Evolutionary conservation across 164 flowering plant genomes (phyloP).

Genomic region (Nelumbo lutea): DNA sequence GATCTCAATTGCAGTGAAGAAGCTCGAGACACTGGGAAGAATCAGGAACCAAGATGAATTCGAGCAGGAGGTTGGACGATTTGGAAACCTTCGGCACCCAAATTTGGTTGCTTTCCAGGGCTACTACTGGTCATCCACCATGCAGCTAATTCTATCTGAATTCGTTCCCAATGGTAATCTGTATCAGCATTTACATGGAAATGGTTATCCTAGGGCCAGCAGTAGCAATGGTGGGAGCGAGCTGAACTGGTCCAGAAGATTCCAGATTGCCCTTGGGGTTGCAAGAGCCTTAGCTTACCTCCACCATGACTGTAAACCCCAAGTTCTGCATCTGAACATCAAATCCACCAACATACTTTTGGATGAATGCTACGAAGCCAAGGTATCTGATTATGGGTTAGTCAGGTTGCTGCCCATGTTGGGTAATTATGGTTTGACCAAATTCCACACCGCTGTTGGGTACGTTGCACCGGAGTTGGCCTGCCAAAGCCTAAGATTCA

Average conservation of each 20-base stretch:
- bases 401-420: conserved; percentile 68
- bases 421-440: conserved; percentile 56
- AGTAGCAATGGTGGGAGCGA: conserved; percentile 42
- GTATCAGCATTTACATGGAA: conserved; percentile 65
- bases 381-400: conserved; percentile 86
- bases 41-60: conserved; percentile 94
- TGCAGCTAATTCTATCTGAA: conserved; percentile 81
- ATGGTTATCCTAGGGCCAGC: conserved; percentile 53
- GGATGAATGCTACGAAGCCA: conserved; percentile 60
- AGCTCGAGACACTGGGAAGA: conserved; percentile 85
- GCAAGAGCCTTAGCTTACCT: conserved; percentile 89
- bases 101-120: conserved; percentile 84
- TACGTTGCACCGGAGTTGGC: conserved; percentile 90
- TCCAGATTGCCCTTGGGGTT: conserved; percentile 78
- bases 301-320: conserved; percentile 92
- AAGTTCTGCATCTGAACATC: conserved; percentile 79
- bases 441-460: conserved; percentile 69
- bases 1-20: conserved; percentile 85
- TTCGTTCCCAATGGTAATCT: conserved; percentile 76
- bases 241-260: conserved; percentile 76
- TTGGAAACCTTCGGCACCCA: conserved; percentile 68
- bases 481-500: conserved; percentile 47
- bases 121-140: conserved; percentile 86
- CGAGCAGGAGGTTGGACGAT: conserved; percentile 74
- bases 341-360: conserved; percentile 88